phyloP scores from a whole-genome alignment of 352 stramenopile genomes.

The Globisporangium nodosum region DNA sequence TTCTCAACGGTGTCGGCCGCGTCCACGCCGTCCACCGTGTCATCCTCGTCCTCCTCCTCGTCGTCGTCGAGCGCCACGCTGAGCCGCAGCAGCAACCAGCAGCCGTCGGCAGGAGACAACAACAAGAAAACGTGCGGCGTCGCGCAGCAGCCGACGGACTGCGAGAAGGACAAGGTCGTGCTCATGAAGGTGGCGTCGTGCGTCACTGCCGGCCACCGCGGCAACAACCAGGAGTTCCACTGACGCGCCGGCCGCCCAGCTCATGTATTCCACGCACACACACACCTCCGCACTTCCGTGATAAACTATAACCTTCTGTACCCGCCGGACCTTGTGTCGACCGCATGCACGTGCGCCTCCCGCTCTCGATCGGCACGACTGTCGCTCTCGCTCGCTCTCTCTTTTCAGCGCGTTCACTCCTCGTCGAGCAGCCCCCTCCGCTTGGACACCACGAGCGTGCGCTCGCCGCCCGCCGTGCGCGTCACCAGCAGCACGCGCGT shows the following conservation, averaged over 20 bases:
- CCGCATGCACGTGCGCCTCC: too few relatives aligned
- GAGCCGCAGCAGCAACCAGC: conserved; percentile 1
- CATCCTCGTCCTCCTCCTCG: conserved; percentile 28
- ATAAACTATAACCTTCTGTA: conserved; percentile 8
- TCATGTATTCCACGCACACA: conserved; percentile 6
- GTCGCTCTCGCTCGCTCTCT: neutral
- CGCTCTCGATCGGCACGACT: neutral
- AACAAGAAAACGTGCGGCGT: conserved; percentile 1
- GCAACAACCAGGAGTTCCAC: conserved; percentile 20
- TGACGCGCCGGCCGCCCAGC: conserved; percentile 1
- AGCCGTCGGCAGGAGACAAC: conserved; percentile 15
- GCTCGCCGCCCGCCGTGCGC: conserved; percentile 40
- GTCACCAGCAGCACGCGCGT: conserved; percentile 52
- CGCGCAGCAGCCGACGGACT: conserved; percentile 36
- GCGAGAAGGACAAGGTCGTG: conserved; percentile 57
- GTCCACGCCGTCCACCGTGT: conserved; percentile 32
- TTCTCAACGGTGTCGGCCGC: conserved; percentile 36
- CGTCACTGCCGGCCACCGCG: conserved; percentile 5
- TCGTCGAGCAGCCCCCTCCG: conserved; percentile 20
- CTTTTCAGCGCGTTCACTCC: neutral
- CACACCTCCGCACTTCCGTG: neutral
- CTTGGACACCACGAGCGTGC: conserved; percentile 65
- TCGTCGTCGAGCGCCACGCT: conserved; percentile 8
- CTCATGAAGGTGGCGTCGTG: conserved; percentile 37
- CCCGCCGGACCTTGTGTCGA: too few relatives aligned